Conservation (phyloP, 169 alveolate genomes). For the Plasmodium gaboni region DNA sequence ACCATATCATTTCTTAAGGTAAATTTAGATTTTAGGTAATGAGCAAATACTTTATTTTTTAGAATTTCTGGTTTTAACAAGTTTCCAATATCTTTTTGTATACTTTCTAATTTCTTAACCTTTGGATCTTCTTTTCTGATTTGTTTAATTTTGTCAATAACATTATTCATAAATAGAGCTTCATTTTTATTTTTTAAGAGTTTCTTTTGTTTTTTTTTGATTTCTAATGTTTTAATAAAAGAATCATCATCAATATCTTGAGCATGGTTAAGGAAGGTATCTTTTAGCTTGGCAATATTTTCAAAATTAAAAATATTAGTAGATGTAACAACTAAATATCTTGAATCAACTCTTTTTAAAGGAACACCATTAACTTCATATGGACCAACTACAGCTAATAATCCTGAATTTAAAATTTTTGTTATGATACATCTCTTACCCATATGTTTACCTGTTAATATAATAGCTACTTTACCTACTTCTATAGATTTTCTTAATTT, state of each 20-base stretch:
- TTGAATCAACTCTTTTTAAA: conserved; percentile 96
- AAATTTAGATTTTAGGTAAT: conserved; percentile 92
- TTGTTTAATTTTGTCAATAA: conserved; percentile 77
- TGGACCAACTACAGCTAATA: conserved; percentile 97
- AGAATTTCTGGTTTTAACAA: conserved; percentile 81
- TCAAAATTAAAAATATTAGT: conserved; percentile 90
- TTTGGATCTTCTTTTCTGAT: conserved; percentile 71
- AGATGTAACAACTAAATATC: conserved; percentile 96
- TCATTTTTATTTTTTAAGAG: conserved; percentile 84
- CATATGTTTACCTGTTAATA: conserved; percentile 96
- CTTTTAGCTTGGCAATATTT: conserved; percentile 83
- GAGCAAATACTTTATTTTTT: conserved; percentile 81
- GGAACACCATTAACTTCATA: conserved; percentile 97
- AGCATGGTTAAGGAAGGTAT: conserved; percentile 79
- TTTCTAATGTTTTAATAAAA: conserved; percentile 84
- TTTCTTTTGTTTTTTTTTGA: conserved; percentile 87
- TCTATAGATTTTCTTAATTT: conserved; percentile 87
- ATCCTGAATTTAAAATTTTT: conserved; percentile 94
- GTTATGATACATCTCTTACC: conserved; percentile 98
- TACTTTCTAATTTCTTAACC: conserved; percentile 63
- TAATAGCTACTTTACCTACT: conserved; percentile 95
- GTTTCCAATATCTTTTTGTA: conserved; percentile 85
- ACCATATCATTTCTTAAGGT: conserved; percentile 92
- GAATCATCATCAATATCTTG: conserved; percentile 81
- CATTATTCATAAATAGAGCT: conserved; percentile 87